Evolutionary conservation across 2,329 filamentous ascomycete species (phyloP), one percentile per base, ranked within the genome.

Genomic region (Apiospora arundinis): DNA sequence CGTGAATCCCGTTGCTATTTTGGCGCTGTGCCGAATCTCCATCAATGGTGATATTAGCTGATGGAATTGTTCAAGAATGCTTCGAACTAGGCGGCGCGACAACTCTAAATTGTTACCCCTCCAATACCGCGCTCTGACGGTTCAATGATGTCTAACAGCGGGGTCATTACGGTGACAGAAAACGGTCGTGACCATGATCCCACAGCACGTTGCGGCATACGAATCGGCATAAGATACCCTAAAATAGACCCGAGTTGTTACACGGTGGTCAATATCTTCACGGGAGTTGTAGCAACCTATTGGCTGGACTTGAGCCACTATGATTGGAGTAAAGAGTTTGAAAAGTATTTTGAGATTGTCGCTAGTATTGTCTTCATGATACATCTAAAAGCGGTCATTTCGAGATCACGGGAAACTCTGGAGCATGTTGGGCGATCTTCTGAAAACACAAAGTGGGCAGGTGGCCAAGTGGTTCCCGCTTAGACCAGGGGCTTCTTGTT

Each of bases 91-190:
- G 40, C 56, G 56, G n/a, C 56, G 56, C 56, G 56, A n/a, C 56
- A 63, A 63, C 56, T 63, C 32, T 63, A 63, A 40, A 40, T 63
- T n/a, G 56, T 40, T 63, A 40, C 28, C 56, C 56, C 21, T 40
- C 28, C 32, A 63, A 63, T n/a, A 63, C 37, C 18, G 11, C 9
- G 37, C 56, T 63, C 56, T 63, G 56, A 63, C 56, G 56, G 32
- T 40, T 63, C 56, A 63, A 40, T 63, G 56, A 63, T 63, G 56
- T 40, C 8, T n/a, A 21, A 32, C 28, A 40, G 56, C 18, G 32
- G 56, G 56, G 56, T 32, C 21, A 21, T 32, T 32, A 25, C 25
- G 52, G 52, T 60, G 52, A 60, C 52, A 32, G 16, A 21, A 60
- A 60, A 18, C 25, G 52, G 18, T 60, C 52, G 52, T 60, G 32